Percentiles rank a stretch among this genome's conserved stretches.
phyloP scores from a whole-genome alignment of 1,284 basidiomycete genomes.

The Cutaneotrichosporon sp. region DNA sequence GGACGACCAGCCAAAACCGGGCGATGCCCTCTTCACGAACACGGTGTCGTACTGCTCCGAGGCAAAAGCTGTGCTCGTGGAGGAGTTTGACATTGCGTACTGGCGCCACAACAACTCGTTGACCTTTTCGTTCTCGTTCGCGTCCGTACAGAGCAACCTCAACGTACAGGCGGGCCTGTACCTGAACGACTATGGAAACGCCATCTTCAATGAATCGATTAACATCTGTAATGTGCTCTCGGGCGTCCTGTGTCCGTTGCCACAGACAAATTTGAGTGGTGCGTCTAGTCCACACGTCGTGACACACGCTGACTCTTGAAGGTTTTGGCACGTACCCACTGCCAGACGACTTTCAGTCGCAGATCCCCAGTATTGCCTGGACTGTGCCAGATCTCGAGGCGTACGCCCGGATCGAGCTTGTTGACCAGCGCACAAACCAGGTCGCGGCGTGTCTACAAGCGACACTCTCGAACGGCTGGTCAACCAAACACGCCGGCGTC shows the following conservation, averaged over 20 bases:
- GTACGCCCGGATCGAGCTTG: slow-evolving; percentile 73
- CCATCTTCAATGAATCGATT: slow-evolving; percentile 68
- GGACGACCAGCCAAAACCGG: not conserved
- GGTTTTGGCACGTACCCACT: slow-evolving; percentile 67
- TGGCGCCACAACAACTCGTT: slow-evolving; percentile 23
- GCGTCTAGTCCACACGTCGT: not conserved
- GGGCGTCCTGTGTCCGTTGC: slow-evolving; percentile 80
- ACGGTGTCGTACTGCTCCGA: slow-evolving; percentile 82
- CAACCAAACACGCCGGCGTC: slow-evolving; percentile 66
- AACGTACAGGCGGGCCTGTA: slow-evolving; percentile 72
- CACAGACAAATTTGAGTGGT: slow-evolving; percentile 71
- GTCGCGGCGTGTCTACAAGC: slow-evolving; percentile 85
- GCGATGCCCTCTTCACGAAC: slow-evolving; percentile 54
- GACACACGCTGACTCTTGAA: slow-evolving; percentile 9
- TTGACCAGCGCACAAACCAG: slow-evolving; percentile 60
- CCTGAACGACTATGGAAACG: slow-evolving; percentile 74
- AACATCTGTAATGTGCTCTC: slow-evolving; percentile 64
- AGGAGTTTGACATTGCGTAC: slow-evolving; percentile 73
- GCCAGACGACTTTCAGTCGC: slow-evolving; percentile 52
- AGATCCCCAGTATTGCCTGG: slow-evolving; percentile 75
- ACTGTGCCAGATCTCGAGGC: slow-evolving; percentile 87
- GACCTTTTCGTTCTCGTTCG: slow-evolving; percentile 38
- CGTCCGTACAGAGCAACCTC: slow-evolving; percentile 56
- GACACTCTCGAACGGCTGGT: slow-evolving; percentile 86
- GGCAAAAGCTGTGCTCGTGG: slow-evolving; percentile 69